These are phyloP conservation scores for Chloris gayana DNA, from an alignment of 176 grass and related monocot genomes.

Conservation along the genomic window DNA sequence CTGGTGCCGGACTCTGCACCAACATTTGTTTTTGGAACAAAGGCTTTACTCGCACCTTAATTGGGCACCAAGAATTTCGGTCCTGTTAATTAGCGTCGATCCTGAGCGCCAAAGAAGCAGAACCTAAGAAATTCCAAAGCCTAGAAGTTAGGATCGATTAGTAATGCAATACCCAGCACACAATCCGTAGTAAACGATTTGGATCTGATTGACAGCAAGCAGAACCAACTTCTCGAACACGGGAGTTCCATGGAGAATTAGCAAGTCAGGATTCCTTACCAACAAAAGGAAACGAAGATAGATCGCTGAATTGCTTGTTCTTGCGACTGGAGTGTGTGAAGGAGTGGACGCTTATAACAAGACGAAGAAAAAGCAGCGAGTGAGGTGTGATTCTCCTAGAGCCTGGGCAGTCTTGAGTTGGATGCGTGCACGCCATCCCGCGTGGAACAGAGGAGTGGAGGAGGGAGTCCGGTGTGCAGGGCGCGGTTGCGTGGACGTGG, in stretches of 20 bases:
- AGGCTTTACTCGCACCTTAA: background rate
- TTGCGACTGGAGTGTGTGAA: background rate
- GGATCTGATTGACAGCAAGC: background rate
- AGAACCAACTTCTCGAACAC: background rate
- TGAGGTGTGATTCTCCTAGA: background rate
- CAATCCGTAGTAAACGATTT: background rate
- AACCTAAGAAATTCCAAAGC: background rate
- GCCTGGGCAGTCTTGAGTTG: background rate
- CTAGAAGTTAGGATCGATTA: background rate
- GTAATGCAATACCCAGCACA: background rate
- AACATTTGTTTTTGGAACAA: background rate
- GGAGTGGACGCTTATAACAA: background rate
- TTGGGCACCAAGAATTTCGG: background rate
- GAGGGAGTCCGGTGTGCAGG: background rate
- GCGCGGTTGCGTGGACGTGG: background rate
- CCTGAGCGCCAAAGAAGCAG: background rate
- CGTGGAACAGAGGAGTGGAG: slow-evolving; percentile 31
- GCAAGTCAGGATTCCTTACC: background rate
- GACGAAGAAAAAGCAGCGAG: background rate
- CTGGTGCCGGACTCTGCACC: background rate
- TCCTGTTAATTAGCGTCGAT: background rate
- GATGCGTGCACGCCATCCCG: slow-evolving; percentile 34
- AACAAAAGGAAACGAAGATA: background rate
- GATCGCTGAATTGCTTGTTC: background rate
- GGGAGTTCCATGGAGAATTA: background rate